Evolutionary conservation across 208 protist genomes (phyloP).

Genomic region (Acanthamoeba rhysodes): DNA sequence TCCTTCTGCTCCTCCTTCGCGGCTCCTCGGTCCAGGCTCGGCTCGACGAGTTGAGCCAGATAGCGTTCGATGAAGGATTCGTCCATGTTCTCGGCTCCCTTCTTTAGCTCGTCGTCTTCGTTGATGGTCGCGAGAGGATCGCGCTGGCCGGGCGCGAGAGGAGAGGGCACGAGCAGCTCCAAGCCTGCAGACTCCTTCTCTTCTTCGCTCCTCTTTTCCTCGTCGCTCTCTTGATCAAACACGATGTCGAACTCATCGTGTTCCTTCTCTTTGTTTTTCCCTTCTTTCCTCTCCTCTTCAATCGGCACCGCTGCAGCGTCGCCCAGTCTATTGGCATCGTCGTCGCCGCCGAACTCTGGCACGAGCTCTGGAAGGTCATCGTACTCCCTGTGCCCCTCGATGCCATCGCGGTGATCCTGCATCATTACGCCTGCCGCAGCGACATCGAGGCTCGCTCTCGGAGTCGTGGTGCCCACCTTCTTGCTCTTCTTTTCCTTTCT

Average conservation of each 20-base stretch:
- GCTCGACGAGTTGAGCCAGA: not conserved
- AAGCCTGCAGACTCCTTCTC: not conserved
- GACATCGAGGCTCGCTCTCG: not conserved
- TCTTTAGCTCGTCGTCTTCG: not conserved
- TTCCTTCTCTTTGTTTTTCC: not conserved
- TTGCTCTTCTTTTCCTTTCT: not conserved
- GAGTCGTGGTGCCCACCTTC: not conserved
- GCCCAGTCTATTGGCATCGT: not conserved
- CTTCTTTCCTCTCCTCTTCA: not conserved
- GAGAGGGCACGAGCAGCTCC: not conserved
- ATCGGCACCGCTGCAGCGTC: not conserved
- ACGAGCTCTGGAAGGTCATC: not conserved
- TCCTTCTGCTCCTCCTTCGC: not conserved
- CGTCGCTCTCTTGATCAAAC: not conserved
- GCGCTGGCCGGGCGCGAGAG: not conserved
- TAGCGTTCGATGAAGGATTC: not conserved
- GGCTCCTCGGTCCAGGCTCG: no score
- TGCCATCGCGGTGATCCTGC: not conserved
- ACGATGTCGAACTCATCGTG: not conserved
- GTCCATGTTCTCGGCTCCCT: no score
- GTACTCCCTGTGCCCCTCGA: not conserved
- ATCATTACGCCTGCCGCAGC: not conserved
- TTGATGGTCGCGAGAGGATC: not conserved
- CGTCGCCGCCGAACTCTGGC: not conserved
- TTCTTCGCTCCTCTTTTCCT: not conserved